phyloP scores from a whole-genome alignment of 768 basidiomycete species.

The Russula sp. region DNA sequence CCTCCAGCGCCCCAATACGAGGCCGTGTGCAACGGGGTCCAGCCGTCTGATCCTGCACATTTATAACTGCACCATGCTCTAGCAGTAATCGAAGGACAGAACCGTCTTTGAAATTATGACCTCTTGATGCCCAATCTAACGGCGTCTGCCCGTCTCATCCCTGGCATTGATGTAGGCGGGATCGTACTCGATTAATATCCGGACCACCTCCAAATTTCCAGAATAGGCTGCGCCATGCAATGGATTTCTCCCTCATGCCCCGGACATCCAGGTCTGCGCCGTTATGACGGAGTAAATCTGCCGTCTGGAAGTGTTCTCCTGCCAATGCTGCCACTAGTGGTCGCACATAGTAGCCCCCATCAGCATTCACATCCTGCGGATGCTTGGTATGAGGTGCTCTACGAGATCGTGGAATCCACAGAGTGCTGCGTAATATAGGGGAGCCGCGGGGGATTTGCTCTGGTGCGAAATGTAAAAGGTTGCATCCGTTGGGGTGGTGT shows the following conservation, averaged over 20 bases:
- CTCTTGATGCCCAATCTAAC: background rate
- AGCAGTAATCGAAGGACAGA: background rate
- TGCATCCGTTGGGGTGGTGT: background rate
- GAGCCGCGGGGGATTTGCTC: background rate
- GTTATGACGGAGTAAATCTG: background rate
- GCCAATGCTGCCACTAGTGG: constrained; percentile 1
- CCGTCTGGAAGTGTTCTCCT: background rate
- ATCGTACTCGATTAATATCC: background rate
- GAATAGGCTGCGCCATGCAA: background rate
- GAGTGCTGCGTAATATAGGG: background rate
- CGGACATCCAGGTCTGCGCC: background rate
- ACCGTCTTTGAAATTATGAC: background rate
- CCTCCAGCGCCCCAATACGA: background rate
- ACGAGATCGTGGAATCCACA: constrained; percentile 1
- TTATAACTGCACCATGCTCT: background rate
- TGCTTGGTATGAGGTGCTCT: background rate
- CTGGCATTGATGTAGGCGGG: background rate
- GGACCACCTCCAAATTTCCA: background rate
- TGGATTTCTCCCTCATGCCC: too few relatives aligned
- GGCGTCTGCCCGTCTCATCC: background rate
- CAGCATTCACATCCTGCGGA: background rate
- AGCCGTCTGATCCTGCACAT: background rate
- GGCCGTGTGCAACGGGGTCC: background rate
- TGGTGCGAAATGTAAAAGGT: background rate
- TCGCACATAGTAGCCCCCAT: background rate